Percentiles rank a stretch among this genome's conserved stretches.
Evolutionary conservation across 177 flowering plant species (phyloP).

Genomic region (Tripterygium wilfordii): DNA sequence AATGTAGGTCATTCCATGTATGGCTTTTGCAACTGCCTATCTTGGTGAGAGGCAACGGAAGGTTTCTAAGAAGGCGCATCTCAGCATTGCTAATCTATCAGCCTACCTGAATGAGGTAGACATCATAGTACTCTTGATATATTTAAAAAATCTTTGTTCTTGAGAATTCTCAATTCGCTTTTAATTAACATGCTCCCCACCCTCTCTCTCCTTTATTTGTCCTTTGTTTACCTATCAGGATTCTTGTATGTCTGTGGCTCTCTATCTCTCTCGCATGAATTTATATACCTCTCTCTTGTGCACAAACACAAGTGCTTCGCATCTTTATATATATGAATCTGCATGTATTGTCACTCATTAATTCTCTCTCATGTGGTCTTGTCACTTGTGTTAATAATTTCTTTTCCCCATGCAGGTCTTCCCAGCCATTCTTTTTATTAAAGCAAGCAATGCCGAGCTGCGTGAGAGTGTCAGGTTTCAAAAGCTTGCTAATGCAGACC

Average conservation of each 20-base stretch:
- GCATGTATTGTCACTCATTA: too few species aligned
- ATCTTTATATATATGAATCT: too few species aligned
- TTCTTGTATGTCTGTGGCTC: too few species aligned
- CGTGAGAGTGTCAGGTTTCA: slow-evolving; percentile 65
- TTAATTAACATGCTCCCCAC: background rate
- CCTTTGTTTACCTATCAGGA: too few species aligned
- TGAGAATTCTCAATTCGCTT: background rate
- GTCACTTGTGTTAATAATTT: too few species aligned
- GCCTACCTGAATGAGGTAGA: slow-evolving; percentile 89
- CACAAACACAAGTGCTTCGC: too few species aligned
- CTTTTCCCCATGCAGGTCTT: too few species aligned
- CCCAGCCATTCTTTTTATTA: slow-evolving; percentile 78
- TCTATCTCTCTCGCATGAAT: too few species aligned
- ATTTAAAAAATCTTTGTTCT: background rate
- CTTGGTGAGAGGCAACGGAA: slow-evolving; percentile 74
- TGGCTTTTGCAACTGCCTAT: slow-evolving; percentile 52
- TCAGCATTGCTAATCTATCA: slow-evolving; percentile 65
- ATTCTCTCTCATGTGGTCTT: too few species aligned
- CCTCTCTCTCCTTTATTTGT: too few species aligned
- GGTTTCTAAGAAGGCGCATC: slow-evolving; percentile 66
- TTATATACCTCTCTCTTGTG: too few species aligned
- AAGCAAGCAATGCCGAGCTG: slow-evolving; percentile 75
- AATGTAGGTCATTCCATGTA: slow-evolving; percentile 64
- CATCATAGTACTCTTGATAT: background rate
- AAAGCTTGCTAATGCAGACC: slow-evolving; percentile 62